Evolutionary conservation across 306 rosid genomes (phyloP).

Genomic region (Cicer chorassanicum): DNA sequence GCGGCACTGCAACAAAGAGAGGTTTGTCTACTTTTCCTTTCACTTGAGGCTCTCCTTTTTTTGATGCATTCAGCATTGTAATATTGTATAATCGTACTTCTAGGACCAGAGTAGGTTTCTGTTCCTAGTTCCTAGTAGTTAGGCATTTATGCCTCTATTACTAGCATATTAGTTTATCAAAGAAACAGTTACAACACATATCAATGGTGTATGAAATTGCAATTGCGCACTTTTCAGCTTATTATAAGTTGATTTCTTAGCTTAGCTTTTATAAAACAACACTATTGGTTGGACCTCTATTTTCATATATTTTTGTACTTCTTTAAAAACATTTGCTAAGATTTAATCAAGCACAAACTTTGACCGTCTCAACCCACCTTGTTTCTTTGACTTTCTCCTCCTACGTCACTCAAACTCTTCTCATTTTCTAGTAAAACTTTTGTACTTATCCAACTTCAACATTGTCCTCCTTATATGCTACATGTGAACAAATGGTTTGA

Average conservation of each 20-base stretch:
- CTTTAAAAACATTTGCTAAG: no score
- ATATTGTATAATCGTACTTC: neutral
- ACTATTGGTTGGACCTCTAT: no score
- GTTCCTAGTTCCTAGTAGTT: conserved; percentile 19
- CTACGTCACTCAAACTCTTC: no score
- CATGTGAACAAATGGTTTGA: no score
- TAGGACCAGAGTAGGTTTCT: conserved; percentile 18
- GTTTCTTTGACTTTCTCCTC: no score
- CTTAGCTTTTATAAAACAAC: no score
- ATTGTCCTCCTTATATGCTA: no score
- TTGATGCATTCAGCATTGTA: neutral
- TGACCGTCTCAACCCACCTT: no score
- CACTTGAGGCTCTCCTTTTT: neutral
- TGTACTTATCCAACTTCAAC: no score
- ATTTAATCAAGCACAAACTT: no score
- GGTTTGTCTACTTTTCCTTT: conserved; percentile 56
- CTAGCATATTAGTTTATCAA: neutral
- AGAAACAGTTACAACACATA: conserved; percentile 4
- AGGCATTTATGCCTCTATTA: neutral
- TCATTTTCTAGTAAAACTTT: no score
- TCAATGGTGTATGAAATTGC: neutral
- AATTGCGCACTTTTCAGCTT: neutral
- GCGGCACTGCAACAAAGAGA: conserved; percentile 94
- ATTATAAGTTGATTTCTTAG: neutral
- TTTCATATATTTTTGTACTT: no score